phyloP scores from a whole-genome alignment of 2,329 filamentous ascomycete species.

The Claviceps sorghi region DNA sequence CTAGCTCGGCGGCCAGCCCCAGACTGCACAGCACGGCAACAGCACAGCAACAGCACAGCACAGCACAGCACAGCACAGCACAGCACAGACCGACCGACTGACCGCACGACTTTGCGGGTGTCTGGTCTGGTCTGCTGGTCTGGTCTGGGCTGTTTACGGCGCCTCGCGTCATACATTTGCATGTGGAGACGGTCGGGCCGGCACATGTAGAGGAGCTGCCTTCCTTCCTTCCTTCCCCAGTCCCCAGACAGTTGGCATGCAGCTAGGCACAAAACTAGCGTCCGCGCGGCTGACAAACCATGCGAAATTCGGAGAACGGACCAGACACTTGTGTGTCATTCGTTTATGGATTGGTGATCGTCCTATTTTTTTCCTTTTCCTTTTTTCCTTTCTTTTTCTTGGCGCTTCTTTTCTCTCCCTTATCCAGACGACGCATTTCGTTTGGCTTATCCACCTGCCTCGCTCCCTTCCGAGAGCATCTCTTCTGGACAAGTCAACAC shows the following conservation, averaged over 20 bases:
- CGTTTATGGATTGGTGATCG: not conserved
- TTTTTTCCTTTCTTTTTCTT: not conserved
- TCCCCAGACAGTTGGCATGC: not conserved
- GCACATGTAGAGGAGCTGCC: no score
- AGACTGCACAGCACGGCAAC: not conserved
- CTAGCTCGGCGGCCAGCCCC: no score
- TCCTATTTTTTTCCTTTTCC: not conserved
- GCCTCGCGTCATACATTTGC: not conserved
- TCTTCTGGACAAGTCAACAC: not conserved
- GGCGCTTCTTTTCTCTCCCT: not conserved
- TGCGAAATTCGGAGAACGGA: not conserved
- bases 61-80: no score
- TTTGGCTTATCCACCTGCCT: not conserved
- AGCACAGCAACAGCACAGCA: no score
- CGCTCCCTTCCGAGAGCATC: not conserved
- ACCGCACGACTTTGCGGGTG: not conserved
- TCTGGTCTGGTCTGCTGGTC: not conserved
- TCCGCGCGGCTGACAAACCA: constrained; percentile 6
- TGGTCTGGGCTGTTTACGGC: no score
- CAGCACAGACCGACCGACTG: no score
- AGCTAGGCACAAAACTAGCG: constrained; percentile 2
- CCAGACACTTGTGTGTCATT: not conserved
- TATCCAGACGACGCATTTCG: not conserved
- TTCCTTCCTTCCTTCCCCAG: no score
- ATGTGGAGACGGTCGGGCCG: not conserved